Conservation (phyloP, 2,329 filamentous ascomycete genomes). For the Trematosphaeria pertusa region DNA sequence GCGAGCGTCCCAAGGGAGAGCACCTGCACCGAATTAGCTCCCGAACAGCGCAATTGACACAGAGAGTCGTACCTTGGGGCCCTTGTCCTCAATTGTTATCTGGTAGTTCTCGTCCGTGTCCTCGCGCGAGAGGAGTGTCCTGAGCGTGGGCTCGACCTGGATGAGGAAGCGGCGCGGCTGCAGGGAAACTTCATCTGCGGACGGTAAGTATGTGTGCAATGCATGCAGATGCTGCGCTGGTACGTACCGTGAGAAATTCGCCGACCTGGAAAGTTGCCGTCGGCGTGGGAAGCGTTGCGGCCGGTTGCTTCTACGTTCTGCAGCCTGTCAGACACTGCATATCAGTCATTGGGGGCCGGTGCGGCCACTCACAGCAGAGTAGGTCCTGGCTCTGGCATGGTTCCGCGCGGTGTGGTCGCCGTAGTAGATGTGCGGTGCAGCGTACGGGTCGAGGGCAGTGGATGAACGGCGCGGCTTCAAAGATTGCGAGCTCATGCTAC, state of each 20-base stretch:
- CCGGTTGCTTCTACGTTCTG: slow-evolving; percentile 40
- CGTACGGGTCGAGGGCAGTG: slow-evolving; percentile 62
- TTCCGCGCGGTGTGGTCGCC: slow-evolving; percentile 57
- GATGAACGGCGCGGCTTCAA: slow-evolving; percentile 47
- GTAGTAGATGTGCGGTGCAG: slow-evolving; percentile 66
- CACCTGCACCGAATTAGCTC: slow-evolving; percentile 60
- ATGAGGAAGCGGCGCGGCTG: slow-evolving; percentile 82
- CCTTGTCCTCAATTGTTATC: slow-evolving; percentile 95
- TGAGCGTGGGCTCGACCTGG: slow-evolving; percentile 82
- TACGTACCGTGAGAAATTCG: slow-evolving; percentile 48
- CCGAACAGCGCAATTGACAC: slow-evolving; percentile 5
- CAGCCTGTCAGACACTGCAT: slow-evolving; percentile 17
- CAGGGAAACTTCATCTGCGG: slow-evolving; percentile 73
- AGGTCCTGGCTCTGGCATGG: slow-evolving; percentile 59
- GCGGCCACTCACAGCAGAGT: slow-evolving; percentile 59
- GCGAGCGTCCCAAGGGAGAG: slow-evolving; percentile 83
- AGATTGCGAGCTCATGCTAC: slow-evolving; percentile 52
- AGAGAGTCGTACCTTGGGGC: slow-evolving; percentile 76
- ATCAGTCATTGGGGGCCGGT: slow-evolving; percentile 15
- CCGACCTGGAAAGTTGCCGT: slow-evolving; percentile 37
- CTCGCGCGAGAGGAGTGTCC: slow-evolving; percentile 80
- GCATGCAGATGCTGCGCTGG: too few relatives aligned
- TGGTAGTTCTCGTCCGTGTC: slow-evolving; percentile 95
- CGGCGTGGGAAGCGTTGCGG: slow-evolving; percentile 37
- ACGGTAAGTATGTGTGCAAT: neutral